Base-by-base conservation (phyloP, 2,329 filamentous ascomycete species). In the Capronia coronata region DNA sequence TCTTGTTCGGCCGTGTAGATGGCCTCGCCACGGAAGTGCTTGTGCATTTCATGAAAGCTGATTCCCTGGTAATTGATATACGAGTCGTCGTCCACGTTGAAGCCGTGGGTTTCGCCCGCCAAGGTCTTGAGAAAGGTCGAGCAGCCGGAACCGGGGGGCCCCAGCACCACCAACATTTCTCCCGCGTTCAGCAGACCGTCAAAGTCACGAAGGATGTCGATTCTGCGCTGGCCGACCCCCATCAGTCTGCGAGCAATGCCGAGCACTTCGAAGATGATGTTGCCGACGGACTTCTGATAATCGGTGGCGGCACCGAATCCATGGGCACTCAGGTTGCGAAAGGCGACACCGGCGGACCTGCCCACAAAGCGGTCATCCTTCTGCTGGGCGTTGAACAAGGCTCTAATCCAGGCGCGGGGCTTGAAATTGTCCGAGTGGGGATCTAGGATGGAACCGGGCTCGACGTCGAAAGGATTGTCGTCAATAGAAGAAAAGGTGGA, bases 1-100 rank as follows among this genome's bases (percentile, higher is more conserved):
- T 94, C 88, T 29, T 87, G 83, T 66, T 93, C 87, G 51, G 86
- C 86, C 0, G 86, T 90, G 69, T 93, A 93, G 65, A 93, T 90
- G 54, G 86, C 86, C 68, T 94, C 87, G 57, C 87, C 87, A 22
- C 86, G 82, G 70, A 91, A 89, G 54, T 78, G 70, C 13, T 77
- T 77, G 69, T 86, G 79, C 84, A 90, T 88, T 62, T 86, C 77
- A 61, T 84, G 68, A 23, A 82, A 74, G n/a, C 76, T 71, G 59
- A 87, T 75, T 58, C 83, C 79, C 75, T 90, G 85, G 63, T 93
- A 93, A 69, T 93, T 90, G 64, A 93, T 79, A 47, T 84, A 79
- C 0, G 85, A 83, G 5, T 72, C 67, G 2, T 82, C 67, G 42
- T 86, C 84, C 18, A 91, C 73, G 53, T 77, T 78, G 61, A 91